Evolutionary conservation across 169 alveolate genomes (phyloP).

Genomic region (Plasmodium knowlesi): DNA sequence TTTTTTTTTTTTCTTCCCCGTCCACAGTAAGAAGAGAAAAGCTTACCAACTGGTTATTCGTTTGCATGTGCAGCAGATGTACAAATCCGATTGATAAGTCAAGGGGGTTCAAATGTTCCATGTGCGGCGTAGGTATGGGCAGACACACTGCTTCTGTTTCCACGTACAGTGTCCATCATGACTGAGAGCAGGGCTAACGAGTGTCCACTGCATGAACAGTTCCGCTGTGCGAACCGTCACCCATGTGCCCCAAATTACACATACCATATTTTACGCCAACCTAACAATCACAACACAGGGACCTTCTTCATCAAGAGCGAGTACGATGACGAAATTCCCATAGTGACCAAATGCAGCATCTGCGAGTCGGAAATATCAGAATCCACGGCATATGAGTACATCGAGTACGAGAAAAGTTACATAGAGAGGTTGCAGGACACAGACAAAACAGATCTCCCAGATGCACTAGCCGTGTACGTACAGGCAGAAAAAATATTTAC

Average conservation of each 20-base stretch:
- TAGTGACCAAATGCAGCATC: slow-evolving; percentile 44
- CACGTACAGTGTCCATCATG: neutral
- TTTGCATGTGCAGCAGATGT: slow-evolving; percentile 87
- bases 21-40: slow-evolving; percentile 83
- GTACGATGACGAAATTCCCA: slow-evolving; percentile 39
- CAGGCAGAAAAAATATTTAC: slow-evolving; percentile 84
- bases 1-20: no score
- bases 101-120: slow-evolving; percentile 86
- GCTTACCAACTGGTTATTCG: slow-evolving; percentile 87
- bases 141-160: neutral
- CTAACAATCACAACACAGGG: neutral
- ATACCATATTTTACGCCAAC: no score
- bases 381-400: slow-evolving; percentile 56
- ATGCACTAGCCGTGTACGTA: slow-evolving; percentile 78
- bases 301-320: slow-evolving; percentile 70
- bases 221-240: no score
- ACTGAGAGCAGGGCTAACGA: neutral
- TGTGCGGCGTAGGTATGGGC: slow-evolving; percentile 81
- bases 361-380: slow-evolving; percentile 61
- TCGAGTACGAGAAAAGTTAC: slow-evolving; percentile 74
- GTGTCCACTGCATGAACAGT: no score
- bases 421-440: slow-evolving; percentile 80
- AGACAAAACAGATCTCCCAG: slow-evolving; percentile 78
- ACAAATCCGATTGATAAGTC: slow-evolving; percentile 80
- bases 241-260: no score